Evolutionary conservation across 1,284 basidiomycete genomes (phyloP).

Genomic region (Cutaneotrichosporon cavernicola): DNA sequence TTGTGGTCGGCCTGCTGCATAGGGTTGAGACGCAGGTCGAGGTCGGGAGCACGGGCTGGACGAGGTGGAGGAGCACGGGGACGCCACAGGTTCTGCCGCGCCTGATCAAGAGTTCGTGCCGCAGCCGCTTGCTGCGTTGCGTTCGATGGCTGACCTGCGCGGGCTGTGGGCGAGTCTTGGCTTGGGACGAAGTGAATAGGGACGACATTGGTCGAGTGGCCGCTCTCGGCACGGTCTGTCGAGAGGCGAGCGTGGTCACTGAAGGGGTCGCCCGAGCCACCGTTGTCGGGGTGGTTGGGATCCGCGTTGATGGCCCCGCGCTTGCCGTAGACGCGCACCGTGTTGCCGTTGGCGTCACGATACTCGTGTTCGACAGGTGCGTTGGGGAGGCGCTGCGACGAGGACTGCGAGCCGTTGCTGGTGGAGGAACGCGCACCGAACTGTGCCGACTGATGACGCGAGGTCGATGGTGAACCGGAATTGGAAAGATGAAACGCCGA

Average conservation of each 20-base stretch:
- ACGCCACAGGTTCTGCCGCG: conserved; percentile 46
- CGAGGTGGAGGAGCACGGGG: conserved; percentile 37
- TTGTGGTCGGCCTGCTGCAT: conserved; percentile 10
- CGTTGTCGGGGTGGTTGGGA: conserved; percentile 37
- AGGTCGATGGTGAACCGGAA: conserved; percentile 37
- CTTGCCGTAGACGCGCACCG: conserved; percentile 40
- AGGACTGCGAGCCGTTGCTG: conserved; percentile 8
- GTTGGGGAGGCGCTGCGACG: conserved; percentile 16
- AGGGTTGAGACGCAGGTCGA: conserved; percentile 48
- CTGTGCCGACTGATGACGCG: conserved; percentile 26
- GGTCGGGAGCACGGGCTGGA: conserved; percentile 51
- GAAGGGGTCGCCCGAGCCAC: conserved; percentile 44
- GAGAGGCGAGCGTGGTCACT: conserved; percentile 45
- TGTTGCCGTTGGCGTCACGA: conserved; percentile 39
- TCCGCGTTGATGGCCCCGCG: conserved; percentile 45
- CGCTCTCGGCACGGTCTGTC: conserved; percentile 36
- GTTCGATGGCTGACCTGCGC: conserved; percentile 15
- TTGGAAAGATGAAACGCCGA: conserved; percentile 47
- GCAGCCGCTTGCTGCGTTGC: conserved; percentile 27
- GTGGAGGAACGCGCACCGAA: conserved; percentile 10
- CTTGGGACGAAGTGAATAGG: conserved; percentile 53
- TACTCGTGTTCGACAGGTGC: conserved; percentile 39
- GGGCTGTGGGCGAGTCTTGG: conserved; percentile 22
- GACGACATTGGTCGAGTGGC: conserved; percentile 49
- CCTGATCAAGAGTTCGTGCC: conserved; percentile 44